Base-by-base conservation (phyloP, 441 rosid species). In the Jatropha podagrica region DNA sequence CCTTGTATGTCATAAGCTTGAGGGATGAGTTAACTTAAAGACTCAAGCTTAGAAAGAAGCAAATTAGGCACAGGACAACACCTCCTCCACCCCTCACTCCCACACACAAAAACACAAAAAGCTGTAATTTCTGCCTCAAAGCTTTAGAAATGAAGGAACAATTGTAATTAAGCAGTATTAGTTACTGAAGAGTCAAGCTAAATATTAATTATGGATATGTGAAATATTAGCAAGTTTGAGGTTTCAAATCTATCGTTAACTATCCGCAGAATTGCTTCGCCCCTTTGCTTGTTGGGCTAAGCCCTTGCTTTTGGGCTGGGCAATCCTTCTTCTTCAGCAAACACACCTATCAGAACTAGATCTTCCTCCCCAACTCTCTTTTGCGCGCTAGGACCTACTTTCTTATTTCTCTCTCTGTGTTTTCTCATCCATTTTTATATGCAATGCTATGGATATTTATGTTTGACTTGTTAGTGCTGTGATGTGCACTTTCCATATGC, bases 201-300 rank as follows among this genome's bases (percentile, higher is more conserved):
- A 13, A 51, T 69, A 10, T 62, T 38, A 38, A 26, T 75, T 41
- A 23, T 74, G 23, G 52, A 63, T 23, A 11, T 18, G 61, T 58
- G 23, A 61, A 44, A 51, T 65, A 46, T 41, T 67, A 32, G 67
- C 61, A 77, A 42, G 18, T 66, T 40, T 20, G 14, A 11, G 40
- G 17, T 40, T 61, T 51, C 10, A 8, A 23, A 23, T 23, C 23
- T 23, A 23, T 23, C 23, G 23, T 23, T 0, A 23, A 23, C 0
- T 23, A 23, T 23, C 23, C 0, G 23, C 23, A 23, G 23, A 23
- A 23, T 23, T 23, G 23, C 23, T 23, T 23, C 23, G 0, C 23
- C 23, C 23, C 23, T 23, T 23, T 0, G 23, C 23, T 23, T 23
- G 23, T 23, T 23, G 23, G 23, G 23, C 23, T 23, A 23, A 23